Base-by-base conservation (phyloP, 371 early-diverging fungal genomes). In the Umbelopsis sp. region DNA sequence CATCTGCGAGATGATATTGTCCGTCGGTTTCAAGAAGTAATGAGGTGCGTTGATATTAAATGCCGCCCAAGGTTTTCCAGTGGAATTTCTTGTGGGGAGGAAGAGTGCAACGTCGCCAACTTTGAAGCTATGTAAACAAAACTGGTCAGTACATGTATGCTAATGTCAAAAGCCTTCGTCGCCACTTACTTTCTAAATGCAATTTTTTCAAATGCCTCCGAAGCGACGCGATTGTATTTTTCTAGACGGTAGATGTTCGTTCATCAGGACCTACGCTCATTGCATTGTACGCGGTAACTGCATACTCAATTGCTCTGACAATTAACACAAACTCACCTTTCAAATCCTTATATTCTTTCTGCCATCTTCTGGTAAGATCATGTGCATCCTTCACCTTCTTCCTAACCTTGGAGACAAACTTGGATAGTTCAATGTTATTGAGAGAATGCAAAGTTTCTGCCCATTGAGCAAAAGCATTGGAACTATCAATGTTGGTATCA, bases 31-130 rank as follows among this genome's bases (percentile, higher is more conserved):
- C 74, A 93, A 76, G 70, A 92, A 93, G 70, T 88, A 90, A 71
- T 93, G 88, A 5, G 94, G 94, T 2, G 88, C 80, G 67, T 87
- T 87, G 71, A 92, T 87, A 62, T 93, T 91, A 79, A 93, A 93
- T 0, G 94, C 94, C 0, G 90, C 91, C 93, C 94, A 93, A 0
- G 90, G 85, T 45, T 84, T 88, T n/a, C 89, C 87, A 38, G 83
- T 79, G 0, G 89, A 86, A 66, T 92, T 89, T 8, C 91, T 78
- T 6, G 92, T 91, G 0, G 94, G 94, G 20, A 92, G 76, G 69
- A 94, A 92, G 16, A 94, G 72, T 9, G 88, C 90, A 25, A 94
- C 73, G 67, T 93, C 93, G 20, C 89, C 87, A 10, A 82, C 82
- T 77, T 88, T 84, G 70, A 93, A 93, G 62, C 88, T 86, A 73